Conservation (phyloP, 108 stramenopile species). For the Nannochloropsis salina region DNA sequence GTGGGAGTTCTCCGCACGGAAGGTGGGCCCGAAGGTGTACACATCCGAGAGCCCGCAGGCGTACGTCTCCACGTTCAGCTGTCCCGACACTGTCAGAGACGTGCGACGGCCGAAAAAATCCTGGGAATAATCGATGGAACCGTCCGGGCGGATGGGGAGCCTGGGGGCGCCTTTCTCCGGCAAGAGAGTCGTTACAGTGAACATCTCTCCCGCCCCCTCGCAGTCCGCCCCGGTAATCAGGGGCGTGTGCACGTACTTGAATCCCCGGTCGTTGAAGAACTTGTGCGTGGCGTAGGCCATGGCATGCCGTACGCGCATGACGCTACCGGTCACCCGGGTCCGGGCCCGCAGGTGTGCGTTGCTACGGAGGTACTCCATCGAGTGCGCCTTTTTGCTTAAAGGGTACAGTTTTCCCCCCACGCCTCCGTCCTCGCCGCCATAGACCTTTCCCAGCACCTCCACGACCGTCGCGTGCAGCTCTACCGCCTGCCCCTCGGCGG, state of each 20-base stretch:
- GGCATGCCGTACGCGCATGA: constrained; percentile 71
- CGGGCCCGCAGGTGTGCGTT: constrained; percentile 70
- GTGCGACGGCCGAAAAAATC: constrained; percentile 70
- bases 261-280: constrained; percentile 71
- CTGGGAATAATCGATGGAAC: constrained; percentile 60
- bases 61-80: constrained; percentile 86
- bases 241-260: constrained; percentile 75
- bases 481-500: constrained; percentile 61
- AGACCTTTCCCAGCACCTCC: constrained; percentile 58
- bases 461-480: constrained; percentile 61
- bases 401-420: constrained; percentile 42
- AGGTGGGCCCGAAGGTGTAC: constrained; percentile 89
- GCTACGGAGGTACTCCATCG: constrained; percentile 65
- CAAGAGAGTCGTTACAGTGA: constrained; percentile 65
- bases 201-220: constrained; percentile 93
- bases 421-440: constrained; percentile 45
- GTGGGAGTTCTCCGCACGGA: constrained; percentile 88
- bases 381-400: constrained; percentile 59
- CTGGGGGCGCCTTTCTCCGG: constrained; percentile 35
- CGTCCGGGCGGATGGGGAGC: constrained; percentile 27
- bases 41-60: constrained; percentile 80
- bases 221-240: constrained; percentile 74
- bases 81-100: constrained; percentile 80
- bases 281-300: constrained; percentile 75
- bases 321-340: constrained; percentile 56